A percentile compares a stretch with the other conserved stretches of the same genome.
Evolutionary conservation across 768 basidiomycete species (phyloP).

Genomic region (Trametopsis cervina): DNA sequence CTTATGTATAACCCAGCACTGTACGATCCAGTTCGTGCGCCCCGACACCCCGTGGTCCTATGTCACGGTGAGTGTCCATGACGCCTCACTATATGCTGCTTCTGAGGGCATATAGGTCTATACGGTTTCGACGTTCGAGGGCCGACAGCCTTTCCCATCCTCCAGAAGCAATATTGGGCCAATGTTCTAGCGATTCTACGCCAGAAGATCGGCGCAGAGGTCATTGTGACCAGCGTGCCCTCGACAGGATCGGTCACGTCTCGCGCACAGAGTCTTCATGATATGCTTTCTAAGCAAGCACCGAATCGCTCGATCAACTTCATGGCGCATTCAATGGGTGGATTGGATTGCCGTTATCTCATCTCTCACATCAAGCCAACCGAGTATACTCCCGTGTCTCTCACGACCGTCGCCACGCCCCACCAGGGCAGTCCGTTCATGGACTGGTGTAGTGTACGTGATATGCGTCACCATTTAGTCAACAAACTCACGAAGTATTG

Average conservation of each 20-base stretch:
- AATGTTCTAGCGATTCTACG: constrained; percentile 78
- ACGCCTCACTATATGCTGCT: background rate
- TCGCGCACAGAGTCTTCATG: constrained; percentile 71
- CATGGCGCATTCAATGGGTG: constrained; percentile 97
- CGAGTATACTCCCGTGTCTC: constrained; percentile 78
- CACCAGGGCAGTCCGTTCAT: constrained; percentile 97
- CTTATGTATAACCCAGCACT: constrained; percentile 74
- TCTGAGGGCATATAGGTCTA: constrained; percentile 45
- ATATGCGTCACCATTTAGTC: background rate
- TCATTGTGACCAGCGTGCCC: constrained; percentile 94
- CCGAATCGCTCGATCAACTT: constrained; percentile 83
- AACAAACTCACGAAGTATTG: background rate
- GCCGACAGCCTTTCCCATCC: constrained; percentile 71
- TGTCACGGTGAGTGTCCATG: constrained; percentile 70
- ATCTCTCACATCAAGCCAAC: constrained; percentile 80
- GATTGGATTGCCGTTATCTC: constrained; percentile 88
- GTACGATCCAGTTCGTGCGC: constrained; percentile 68
- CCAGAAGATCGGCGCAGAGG: constrained; percentile 80
- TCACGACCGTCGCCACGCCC: constrained; percentile 88
- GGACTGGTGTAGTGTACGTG: constrained; percentile 92
- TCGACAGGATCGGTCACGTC: constrained; percentile 85
- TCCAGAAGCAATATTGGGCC: constrained; percentile 92
- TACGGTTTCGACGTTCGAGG: constrained; percentile 95
- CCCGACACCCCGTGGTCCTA: constrained; percentile 89
- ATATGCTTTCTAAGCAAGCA: constrained; percentile 57